phyloP scores from a whole-genome alignment of 805 yeast genomes.

The Kluyveromyces starmeri region DNA sequence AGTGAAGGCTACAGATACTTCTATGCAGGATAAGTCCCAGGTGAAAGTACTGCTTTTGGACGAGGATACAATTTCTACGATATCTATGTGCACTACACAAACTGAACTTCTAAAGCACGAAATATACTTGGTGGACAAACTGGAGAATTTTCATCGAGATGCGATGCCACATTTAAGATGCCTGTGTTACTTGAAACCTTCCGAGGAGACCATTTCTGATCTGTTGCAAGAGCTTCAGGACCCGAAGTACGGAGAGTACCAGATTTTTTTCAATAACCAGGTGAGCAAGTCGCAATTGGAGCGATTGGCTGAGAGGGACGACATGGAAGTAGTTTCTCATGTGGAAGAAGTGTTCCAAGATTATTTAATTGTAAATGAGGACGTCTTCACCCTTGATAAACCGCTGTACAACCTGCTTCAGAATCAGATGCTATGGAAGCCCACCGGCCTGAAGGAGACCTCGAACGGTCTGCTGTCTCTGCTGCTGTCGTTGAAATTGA shows the following conservation, averaged over 20 bases:
- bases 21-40: slow-evolving; percentile 24
- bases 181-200: slow-evolving; percentile 69
- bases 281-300: slow-evolving; percentile 74
- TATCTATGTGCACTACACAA: slow-evolving; percentile 87
- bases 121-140: slow-evolving; percentile 69
- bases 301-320: slow-evolving; percentile 83
- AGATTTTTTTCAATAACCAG: slow-evolving; percentile 67
- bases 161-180: slow-evolving; percentile 75
- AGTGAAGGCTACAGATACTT: slow-evolving; percentile 12
- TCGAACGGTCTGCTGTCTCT: slow-evolving; percentile 21
- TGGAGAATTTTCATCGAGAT: slow-evolving; percentile 54
- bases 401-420: slow-evolving; percentile 17
- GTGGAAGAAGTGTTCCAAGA: slow-evolving; percentile 85
- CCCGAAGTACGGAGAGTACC: slow-evolving; percentile 77
- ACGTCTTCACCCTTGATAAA: slow-evolving; percentile 46
- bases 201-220: slow-evolving; percentile 48
- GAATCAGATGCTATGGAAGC: slow-evolving; percentile 23
- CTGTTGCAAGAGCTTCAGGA: slow-evolving; percentile 58
- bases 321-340: slow-evolving; percentile 63
- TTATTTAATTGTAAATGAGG: slow-evolving; percentile 62
- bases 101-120: slow-evolving; percentile 74
- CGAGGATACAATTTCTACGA: slow-evolving; percentile 65
- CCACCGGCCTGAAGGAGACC: slow-evolving; percentile 16
- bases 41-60: slow-evolving; percentile 77
- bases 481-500: slow-evolving; percentile 56